phyloP scores from a whole-genome alignment of 106 monocot species.

The Cymbidium sinense region DNA sequence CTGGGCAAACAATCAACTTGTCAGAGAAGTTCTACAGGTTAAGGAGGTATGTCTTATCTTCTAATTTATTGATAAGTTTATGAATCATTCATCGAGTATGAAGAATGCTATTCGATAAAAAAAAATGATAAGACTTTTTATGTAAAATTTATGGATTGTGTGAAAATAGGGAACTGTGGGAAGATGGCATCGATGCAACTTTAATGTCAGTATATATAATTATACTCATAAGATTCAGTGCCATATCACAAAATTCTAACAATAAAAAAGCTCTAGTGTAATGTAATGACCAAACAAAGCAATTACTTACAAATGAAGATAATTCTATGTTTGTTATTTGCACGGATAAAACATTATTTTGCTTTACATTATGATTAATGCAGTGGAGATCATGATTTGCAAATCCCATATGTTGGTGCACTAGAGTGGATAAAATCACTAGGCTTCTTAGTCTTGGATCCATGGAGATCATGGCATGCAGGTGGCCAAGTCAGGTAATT shows the following conservation, averaged over 20 bases:
- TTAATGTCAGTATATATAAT: background rate
- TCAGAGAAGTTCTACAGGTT: conserved; percentile 20
- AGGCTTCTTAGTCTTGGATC: conserved; percentile 3
- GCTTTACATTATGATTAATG: background rate
- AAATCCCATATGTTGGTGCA: background rate
- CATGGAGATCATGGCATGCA: conserved; percentile 26
- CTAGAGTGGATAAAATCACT: conserved; percentile 16
- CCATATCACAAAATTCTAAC: conserved; percentile 15
- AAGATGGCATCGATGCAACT: conserved; percentile 13
- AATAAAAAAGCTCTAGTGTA: conserved; percentile 12
- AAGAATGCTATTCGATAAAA: background rate
- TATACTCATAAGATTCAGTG: conserved; percentile 5
- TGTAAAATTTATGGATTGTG: background rate
- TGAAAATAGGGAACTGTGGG: conserved; percentile 8
- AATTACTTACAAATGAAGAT: background rate
- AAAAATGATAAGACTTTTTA: no score
- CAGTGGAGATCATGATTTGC: conserved; percentile 19
- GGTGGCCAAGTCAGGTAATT: conserved; percentile 33
- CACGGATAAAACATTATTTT: background rate
- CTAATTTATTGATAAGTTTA: background rate
- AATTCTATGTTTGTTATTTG: background rate
- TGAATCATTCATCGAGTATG: no score
- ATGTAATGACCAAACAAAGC: background rate
- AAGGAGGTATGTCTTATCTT: conserved; percentile 18
- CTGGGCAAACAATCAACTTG: conserved; percentile 28